Conservation (phyloP, 176 grass and related monocot genomes). For the Triticum dicoccoides region DNA sequence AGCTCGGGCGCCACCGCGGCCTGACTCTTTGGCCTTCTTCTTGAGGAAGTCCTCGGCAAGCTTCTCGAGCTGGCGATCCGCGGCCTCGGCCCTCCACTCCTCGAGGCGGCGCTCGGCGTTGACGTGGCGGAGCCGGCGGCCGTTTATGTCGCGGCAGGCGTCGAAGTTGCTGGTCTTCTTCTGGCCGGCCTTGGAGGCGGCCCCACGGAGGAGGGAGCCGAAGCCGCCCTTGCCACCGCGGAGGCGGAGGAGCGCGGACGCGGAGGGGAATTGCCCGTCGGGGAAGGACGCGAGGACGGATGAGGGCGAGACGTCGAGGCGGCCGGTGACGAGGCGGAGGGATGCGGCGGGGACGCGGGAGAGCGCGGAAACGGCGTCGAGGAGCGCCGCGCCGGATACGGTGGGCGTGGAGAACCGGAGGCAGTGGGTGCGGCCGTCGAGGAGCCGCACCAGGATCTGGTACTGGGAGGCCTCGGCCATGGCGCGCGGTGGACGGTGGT, state of each 20-base stretch:
- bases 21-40: conserved; percentile 80
- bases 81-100: conserved; percentile 87
- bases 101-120: conserved; percentile 95
- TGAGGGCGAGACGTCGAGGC: conserved; percentile 36
- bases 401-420: conserved; percentile 59
- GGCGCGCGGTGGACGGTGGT: background rate
- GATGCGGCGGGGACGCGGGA: conserved; percentile 35
- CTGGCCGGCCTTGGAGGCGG: conserved; percentile 92
- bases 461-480: conserved; percentile 56
- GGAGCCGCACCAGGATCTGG: conserved; percentile 68
- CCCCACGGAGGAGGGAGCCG: conserved; percentile 86
- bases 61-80: conserved; percentile 74
- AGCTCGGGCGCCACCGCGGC: conserved; percentile 25
- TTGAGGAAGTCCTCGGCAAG: conserved; percentile 80
- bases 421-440: conserved; percentile 75
- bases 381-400: conserved; percentile 48
- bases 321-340: conserved; percentile 58
- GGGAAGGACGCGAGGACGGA: conserved; percentile 38
- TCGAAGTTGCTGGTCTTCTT: conserved; percentile 99
- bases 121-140: conserved; percentile 83
- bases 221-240: conserved; percentile 95
- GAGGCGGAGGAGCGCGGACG: conserved; percentile 63
- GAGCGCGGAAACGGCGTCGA: conserved; percentile 36
- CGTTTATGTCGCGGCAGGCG: conserved; percentile 93
- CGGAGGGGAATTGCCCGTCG: conserved; percentile 51